phyloP scores from a whole-genome alignment of 2,329 filamentous ascomycete genomes.

The Venturia asperata region DNA sequence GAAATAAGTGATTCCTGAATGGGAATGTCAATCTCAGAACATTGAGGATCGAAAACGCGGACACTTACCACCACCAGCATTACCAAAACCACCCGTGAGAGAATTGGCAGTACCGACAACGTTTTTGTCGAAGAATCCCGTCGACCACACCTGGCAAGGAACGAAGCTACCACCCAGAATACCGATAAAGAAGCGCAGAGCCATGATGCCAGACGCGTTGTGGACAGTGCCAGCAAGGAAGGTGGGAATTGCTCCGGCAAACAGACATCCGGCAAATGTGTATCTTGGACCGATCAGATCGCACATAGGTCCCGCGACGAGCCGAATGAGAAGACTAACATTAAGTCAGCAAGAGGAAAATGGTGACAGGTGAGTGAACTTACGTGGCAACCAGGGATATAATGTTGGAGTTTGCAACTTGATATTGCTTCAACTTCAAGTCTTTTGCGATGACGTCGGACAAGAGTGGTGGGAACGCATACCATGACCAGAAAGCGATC shows the following conservation, averaged over 20 bases:
- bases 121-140: conserved; percentile 88
- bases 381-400: conserved; percentile 52
- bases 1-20: conserved; percentile 42
- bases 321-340: conserved; percentile 58
- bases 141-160: conserved; percentile 87
- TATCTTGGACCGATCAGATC: conserved; percentile 74
- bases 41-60: no score
- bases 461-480: conserved; percentile 76
- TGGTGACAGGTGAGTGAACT: background rate
- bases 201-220: conserved; percentile 59
- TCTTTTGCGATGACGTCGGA: conserved; percentile 72
- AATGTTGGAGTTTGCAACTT: conserved; percentile 87
- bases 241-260: conserved; percentile 74
- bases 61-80: conserved; percentile 61
- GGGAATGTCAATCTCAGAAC: background rate
- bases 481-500: conserved; percentile 69
- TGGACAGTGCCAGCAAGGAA: conserved; percentile 73
- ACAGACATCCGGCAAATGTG: conserved; percentile 67
- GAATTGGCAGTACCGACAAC: conserved; percentile 85
- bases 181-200: conserved; percentile 71
- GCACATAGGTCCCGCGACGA: conserved; percentile 75
- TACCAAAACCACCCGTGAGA: conserved; percentile 76
- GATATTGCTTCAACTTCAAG: conserved; percentile 58
- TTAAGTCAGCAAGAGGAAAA: background rate
- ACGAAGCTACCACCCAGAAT: conserved; percentile 74